phyloP scores from a whole-genome alignment of 2,329 filamentous ascomycete species.

The Cladophialophora yegresii region DNA sequence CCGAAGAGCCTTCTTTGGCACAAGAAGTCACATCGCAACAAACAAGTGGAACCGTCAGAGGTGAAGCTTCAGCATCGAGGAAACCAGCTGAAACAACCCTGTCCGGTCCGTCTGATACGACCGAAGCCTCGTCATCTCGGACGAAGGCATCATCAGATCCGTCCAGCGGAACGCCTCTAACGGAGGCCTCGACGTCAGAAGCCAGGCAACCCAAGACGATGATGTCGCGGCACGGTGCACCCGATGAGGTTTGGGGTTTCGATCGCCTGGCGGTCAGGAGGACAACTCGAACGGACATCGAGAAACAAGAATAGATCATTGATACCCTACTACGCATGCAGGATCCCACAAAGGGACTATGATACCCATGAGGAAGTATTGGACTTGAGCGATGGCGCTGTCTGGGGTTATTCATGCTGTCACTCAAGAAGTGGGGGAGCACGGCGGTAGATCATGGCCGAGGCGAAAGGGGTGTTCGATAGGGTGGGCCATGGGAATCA shows the following conservation, averaged over 20 bases:
- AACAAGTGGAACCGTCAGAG: neutral
- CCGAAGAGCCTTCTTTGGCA: conserved; percentile 5
- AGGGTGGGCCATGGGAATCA: neutral
- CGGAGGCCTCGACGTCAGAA: neutral
- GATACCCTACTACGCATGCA: conserved; percentile 17
- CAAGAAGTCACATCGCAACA: conserved; percentile 9
- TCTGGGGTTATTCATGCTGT: neutral
- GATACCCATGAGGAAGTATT: conserved; percentile 16
- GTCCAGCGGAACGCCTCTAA: neutral
- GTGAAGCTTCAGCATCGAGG: neutral
- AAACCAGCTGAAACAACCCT: neutral
- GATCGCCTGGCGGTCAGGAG: neutral
- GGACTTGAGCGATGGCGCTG: conserved; percentile 22
- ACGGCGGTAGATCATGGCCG: neutral
- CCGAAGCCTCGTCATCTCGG: neutral
- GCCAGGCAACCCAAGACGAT: neutral
- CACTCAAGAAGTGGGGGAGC: neutral
- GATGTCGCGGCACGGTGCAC: neutral
- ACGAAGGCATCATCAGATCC: neutral
- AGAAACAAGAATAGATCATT: conserved; percentile 8
- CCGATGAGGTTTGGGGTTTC: neutral
- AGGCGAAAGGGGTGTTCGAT: neutral
- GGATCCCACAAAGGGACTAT: neutral
- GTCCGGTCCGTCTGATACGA: neutral
- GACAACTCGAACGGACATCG: neutral